Percentiles rank a stretch among this genome's conserved stretches.
Conservation (phyloP, 2,329 filamentous ascomycete genomes). For the Colletotrichum limetticola region DNA sequence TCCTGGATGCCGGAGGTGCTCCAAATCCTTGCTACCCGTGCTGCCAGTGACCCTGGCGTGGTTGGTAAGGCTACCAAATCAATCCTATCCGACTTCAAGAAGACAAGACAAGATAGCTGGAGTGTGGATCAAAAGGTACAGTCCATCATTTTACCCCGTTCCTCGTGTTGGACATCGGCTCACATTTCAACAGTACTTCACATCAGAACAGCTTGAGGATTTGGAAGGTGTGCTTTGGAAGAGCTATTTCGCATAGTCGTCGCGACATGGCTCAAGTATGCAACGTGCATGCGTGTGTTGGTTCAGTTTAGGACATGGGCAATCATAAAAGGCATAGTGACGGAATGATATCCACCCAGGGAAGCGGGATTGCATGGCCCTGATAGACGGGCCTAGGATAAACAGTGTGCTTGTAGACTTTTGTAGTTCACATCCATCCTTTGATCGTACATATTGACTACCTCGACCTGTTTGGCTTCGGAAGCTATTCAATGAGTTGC, state of each 20-base stretch:
- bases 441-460: background rate
- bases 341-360: constrained; percentile 22
- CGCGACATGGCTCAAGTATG: background rate
- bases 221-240: constrained; percentile 98
- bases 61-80: constrained; percentile 96
- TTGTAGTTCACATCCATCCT: background rate
- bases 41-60: constrained; percentile 88
- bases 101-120: constrained; percentile 99
- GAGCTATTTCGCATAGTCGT: constrained; percentile 89
- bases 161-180: constrained; percentile 25
- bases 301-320: background rate
- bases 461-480: too few species aligned
- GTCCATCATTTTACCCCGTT: constrained; percentile 24
- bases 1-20: constrained; percentile 94
- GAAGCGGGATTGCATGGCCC: constrained; percentile 4
- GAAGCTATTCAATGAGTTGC: too few species aligned
- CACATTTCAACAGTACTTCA: constrained; percentile 73
- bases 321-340: constrained; percentile 9
- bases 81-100: constrained; percentile 97
- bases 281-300: background rate
- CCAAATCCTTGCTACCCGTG: constrained; percentile 83
- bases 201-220: constrained; percentile 91
- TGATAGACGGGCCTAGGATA: constrained; percentile 20
- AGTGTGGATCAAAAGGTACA: constrained; percentile 95
- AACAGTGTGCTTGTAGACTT: constrained; percentile 8